Evolutionary conservation across 2,329 filamentous ascomycete species (phyloP), one percentile per base, ranked within the genome.

Genomic region (Exophiala sideris): DNA sequence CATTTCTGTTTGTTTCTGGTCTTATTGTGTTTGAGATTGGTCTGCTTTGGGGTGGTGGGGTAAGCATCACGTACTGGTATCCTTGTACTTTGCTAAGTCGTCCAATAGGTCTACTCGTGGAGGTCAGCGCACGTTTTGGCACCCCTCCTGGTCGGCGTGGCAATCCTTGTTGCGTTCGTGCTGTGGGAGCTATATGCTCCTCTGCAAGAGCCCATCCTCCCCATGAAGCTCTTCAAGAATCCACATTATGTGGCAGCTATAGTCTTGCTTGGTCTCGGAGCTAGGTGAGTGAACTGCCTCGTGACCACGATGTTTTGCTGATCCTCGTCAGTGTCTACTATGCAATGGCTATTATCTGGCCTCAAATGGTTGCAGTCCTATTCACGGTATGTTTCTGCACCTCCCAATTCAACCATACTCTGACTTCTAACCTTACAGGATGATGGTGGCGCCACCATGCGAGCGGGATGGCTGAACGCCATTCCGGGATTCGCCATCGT

Each of bases 281-380:
- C 70, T 73, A 5, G 52, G 65, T 5, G 68, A 68, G 0, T 76
- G 70, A 56, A 62, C 69, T 24, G 73, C 70, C 6, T 6, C 16
- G 4, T 24, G 18, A 51, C 67, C 3, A n/a, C 73, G 1, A 52
- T 45, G 65, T 74, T 21, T 54, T 65, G 20, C 65, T 68, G 36
- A 66, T 76, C 36, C 71, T 68, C 12, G 70, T 70, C 24, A 75
- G 74, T 68, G 65, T 76, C 6, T 78, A 76, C 64, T 77, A 73
- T 63, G 68, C 67, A 11, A 62, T 78, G 52, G 75, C 68, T 7
- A 66, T 77, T 12, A 67, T 77, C 12, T 77, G 74, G 75, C 76
- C 75, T 2, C 69, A 69, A 9, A 69, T 73, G 21, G 71, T 77
- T 52, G 50, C 50, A n/a, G 57, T 64, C 9, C 59, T 76, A 5